A percentile compares a stretch with the other conserved stretches of the same genome.
These are phyloP conservation scores for Sanghuangporus weigelae DNA, from an alignment of 1,284 basidiomycete species.

Conservation along the genomic window DNA sequence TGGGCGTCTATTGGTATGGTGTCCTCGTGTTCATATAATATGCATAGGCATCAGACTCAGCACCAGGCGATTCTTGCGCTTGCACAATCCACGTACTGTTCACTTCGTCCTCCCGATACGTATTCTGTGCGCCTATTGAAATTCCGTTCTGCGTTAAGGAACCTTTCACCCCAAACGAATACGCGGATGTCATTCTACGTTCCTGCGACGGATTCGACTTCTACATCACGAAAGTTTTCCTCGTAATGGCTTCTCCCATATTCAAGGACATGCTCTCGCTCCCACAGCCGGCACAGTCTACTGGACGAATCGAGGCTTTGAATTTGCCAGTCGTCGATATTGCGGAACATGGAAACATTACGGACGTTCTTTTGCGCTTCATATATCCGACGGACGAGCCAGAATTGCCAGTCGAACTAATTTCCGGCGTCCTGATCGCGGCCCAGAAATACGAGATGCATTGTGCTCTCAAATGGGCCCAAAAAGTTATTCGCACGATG, in stretches of 20 bases:
- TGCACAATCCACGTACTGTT: not conserved
- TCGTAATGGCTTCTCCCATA: constrained; percentile 40
- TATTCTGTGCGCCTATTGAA: not conserved
- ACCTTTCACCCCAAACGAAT: constrained; percentile 4
- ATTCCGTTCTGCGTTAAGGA: not conserved
- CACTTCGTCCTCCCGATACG: not conserved
- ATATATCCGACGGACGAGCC: constrained; percentile 35
- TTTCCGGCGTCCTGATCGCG: not conserved
- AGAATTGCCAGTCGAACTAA: not conserved
- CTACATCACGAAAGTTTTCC: constrained; percentile 36
- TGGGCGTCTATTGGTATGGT: too few species aligned
- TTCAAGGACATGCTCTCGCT: constrained; percentile 33
- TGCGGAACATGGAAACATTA: constrained; percentile 39
- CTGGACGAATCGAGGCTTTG: not conserved
- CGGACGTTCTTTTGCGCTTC: constrained; percentile 49
- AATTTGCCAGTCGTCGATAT: constrained; percentile 45
- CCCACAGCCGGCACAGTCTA: constrained; percentile 4
- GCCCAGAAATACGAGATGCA: not conserved
- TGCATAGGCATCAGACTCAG: not conserved
- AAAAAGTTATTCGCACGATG: not conserved
- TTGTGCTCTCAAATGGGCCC: not conserved
- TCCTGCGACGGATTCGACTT: constrained; percentile 43
- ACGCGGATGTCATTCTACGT: constrained; percentile 37
- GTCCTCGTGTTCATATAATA: too few species aligned
- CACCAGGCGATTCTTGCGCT: not conserved